Base-by-base conservation (phyloP, 768 basidiomycete species). In the Mycena capillaripes region DNA sequence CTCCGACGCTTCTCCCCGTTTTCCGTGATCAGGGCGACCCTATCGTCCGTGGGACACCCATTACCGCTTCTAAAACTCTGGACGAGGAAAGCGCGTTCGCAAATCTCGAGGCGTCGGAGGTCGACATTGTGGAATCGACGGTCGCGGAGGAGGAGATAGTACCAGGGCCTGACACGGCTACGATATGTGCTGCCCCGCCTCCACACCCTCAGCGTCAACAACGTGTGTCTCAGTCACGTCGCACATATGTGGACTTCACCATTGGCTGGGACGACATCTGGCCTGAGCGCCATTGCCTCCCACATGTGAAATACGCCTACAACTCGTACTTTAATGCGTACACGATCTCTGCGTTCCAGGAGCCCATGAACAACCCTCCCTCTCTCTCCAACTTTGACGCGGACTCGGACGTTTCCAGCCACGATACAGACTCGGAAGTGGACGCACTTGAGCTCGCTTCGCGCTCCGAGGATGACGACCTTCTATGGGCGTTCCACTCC, bases 261-360 rank as follows among this genome's bases (percentile, higher is more conserved):
- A 63, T 74, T 32, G 67, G 58, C 23, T 74, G 73, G 73, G 69
- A 74, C 19, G 73, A 74, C 52, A 48, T 74, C 44, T 74, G 73
- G 73, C 73, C 73, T 10, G 60, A 66, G 32, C 32, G 32, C 48
- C 32, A 53, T 1, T 46, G 59, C 44, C 36, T 42, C n/a, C 63
- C 66, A 17, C 63, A 34, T 16, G 38, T 60, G 27, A 56, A 61
- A 50, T 62, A 70, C 60, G 53, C 65, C 5, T 66, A 55, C 46
- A 70, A 68, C 36, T 69, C 69, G 36, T 61, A 61, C 32, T 66
- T 34, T 30, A 74, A 74, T n/a, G 60, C 69, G 34, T 66, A 61
- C 53, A 58, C 55, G 57, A 25, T 48, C 8, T n/a, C 56, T 7
- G 11, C 32, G 27, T 8, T 46, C 12, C 60, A 16, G 21, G 56